These are phyloP conservation scores for Teunomyces gatunensis DNA, from an alignment of 805 yeast genomes.

Conservation along the genomic window DNA sequence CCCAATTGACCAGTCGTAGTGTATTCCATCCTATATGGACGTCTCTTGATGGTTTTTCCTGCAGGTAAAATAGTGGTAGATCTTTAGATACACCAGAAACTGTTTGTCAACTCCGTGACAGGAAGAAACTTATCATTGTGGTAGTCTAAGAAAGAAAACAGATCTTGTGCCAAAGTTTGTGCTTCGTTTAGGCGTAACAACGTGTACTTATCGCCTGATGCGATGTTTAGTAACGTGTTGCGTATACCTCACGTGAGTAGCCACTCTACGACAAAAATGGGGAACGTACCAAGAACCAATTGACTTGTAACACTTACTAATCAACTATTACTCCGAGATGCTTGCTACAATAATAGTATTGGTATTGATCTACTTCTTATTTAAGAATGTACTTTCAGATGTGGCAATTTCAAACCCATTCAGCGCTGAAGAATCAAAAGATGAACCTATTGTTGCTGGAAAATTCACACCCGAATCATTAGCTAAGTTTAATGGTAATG, in stretches of 20 bases:
- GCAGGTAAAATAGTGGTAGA: not conserved
- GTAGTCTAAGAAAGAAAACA: too few relatives aligned
- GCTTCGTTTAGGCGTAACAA: too few relatives aligned
- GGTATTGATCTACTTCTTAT: slow-evolving; percentile 29
- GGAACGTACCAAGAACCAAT: not conserved
- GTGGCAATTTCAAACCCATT: slow-evolving; percentile 34
- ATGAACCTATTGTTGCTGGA: slow-evolving; percentile 37
- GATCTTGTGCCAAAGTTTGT: too few relatives aligned
- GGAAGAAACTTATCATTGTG: too few relatives aligned
- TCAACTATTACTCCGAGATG: slow-evolving; percentile 11
- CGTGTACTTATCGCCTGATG: not conserved
- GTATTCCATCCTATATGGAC: too few relatives aligned
- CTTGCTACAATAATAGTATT: slow-evolving; percentile 29
- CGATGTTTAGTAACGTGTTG: not conserved
- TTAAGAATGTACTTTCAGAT: slow-evolving; percentile 25
- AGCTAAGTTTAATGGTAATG: slow-evolving; percentile 75
- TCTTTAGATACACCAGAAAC: not conserved
- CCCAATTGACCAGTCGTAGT: too few relatives aligned
- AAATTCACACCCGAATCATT: slow-evolving; percentile 74
- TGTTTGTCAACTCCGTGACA: too few relatives aligned
- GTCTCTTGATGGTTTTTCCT: not conserved
- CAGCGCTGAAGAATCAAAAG: slow-evolving; percentile 17
- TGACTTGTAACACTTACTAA: not conserved
- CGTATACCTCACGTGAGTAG: not conserved
- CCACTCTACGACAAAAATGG: not conserved